Evolutionary conservation across 352 stramenopile species (phyloP).

Genomic region (Globisporangium yorkense): DNA sequence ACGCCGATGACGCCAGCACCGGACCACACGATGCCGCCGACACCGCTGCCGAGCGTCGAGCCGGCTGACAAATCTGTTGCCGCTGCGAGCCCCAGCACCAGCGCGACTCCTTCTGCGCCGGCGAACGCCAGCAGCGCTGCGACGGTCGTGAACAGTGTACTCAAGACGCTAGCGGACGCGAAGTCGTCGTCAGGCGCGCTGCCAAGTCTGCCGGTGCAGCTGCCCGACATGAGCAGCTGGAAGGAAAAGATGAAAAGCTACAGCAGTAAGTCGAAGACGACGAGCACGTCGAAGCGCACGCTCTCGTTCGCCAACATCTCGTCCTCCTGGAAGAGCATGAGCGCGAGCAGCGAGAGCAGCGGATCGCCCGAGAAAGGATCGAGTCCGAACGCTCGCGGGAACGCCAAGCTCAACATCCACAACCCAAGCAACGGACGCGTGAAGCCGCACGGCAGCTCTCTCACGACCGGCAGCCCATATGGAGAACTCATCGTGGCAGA

Average conservation of each 20-base stretch:
- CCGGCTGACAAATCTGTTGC: not conserved
- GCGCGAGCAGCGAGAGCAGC: constrained; percentile 11
- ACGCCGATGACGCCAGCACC: constrained; percentile 32
- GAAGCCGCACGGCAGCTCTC: constrained; percentile 13
- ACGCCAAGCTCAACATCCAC: constrained; percentile 47
- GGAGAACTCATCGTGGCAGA: constrained; percentile 66
- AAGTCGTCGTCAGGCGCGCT: constrained; percentile 19
- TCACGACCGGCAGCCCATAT: constrained; percentile 43
- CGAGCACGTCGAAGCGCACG: constrained; percentile 25
- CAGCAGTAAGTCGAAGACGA: constrained; percentile 14
- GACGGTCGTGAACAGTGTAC: constrained; percentile 26
- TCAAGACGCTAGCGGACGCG: constrained; percentile 28
- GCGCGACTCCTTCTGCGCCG: not conserved
- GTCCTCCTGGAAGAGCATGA: constrained; percentile 43
- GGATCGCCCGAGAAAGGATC: constrained; percentile 4
- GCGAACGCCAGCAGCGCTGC: constrained; percentile 1
- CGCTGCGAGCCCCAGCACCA: not conserved
- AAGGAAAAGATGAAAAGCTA: constrained; percentile 45
- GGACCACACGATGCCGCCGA: constrained; percentile 24
- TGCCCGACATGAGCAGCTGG: constrained; percentile 33
- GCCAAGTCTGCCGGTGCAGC: constrained; percentile 17
- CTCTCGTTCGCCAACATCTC: constrained; percentile 39
- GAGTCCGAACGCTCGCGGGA: constrained; percentile 13
- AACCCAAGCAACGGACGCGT: constrained; percentile 21
- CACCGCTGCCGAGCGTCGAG: constrained; percentile 17